Conservation (phyloP, 2,329 filamentous ascomycete species). For the Thelonectria blattea region DNA sequence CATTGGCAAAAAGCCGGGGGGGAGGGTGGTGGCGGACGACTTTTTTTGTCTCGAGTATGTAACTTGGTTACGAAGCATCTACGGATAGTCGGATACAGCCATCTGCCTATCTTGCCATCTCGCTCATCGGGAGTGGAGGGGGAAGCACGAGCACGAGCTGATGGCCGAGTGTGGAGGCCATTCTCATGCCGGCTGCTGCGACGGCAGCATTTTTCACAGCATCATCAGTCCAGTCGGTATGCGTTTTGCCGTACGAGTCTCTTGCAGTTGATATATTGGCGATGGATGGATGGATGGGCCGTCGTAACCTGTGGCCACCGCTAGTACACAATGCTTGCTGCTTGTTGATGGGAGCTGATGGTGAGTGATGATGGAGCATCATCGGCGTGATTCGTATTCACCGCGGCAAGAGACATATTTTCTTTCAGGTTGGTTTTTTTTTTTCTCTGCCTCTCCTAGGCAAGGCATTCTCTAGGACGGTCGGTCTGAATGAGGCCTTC, state of each 20-base stretch:
- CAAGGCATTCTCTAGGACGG: slow-evolving; percentile 7
- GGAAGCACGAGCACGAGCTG: slow-evolving; percentile 11
- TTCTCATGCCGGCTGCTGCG: slow-evolving; percentile 15
- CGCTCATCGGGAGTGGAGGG: slow-evolving; percentile 21
- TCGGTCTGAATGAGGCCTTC: slow-evolving; percentile 33
- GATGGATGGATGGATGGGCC: slow-evolving; percentile 18
- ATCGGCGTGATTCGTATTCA: slow-evolving; percentile 15
- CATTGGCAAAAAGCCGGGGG: slow-evolving; percentile 3
- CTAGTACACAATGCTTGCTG: slow-evolving; percentile 8
- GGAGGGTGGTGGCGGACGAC: not conserved
- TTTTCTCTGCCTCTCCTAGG: slow-evolving; percentile 19
- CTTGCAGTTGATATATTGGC: slow-evolving; percentile 12
- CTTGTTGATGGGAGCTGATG: slow-evolving; percentile 9
- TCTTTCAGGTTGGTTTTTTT: not conserved
- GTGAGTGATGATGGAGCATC: slow-evolving; percentile 1
- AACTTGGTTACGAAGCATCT: slow-evolving; percentile 1
- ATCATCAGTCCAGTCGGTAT: slow-evolving; percentile 3
- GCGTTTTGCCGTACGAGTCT: slow-evolving; percentile 8
- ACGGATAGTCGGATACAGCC: not conserved
- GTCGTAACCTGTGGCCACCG: slow-evolving; percentile 17
- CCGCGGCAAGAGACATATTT: slow-evolving; percentile 7
- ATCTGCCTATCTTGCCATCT: slow-evolving; percentile 4
- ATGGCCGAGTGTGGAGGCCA: slow-evolving; percentile 15
- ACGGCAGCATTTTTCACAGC: slow-evolving; percentile 6
- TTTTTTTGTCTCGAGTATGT: not conserved